Conservation (phyloP, 1,284 basidiomycete species). For the Dichomitus squalens region DNA sequence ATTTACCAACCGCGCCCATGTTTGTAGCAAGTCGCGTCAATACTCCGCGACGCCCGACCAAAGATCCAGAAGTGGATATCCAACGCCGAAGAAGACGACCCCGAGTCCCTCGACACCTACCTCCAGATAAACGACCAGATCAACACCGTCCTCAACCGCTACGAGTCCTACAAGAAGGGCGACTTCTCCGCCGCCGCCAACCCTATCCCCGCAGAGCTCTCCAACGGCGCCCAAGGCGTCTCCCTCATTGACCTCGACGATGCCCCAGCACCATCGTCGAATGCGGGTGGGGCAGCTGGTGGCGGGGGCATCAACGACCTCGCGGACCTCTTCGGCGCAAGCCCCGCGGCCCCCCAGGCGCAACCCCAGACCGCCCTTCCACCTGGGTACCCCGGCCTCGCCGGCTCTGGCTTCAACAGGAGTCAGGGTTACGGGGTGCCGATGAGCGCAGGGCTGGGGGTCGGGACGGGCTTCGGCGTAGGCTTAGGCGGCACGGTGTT, state of each 20-base stretch:
- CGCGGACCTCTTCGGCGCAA: slow-evolving; percentile 43
- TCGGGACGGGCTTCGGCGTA: slow-evolving; percentile 12
- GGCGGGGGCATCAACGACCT: slow-evolving; percentile 52
- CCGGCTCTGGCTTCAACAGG: slow-evolving; percentile 8
- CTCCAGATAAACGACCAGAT: slow-evolving; percentile 98
- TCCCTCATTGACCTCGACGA: slow-evolving; percentile 82
- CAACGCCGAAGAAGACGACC: slow-evolving; percentile 85
- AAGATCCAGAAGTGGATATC: slow-evolving; percentile 98
- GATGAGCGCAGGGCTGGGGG: slow-evolving; percentile 10
- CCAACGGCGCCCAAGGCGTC: slow-evolving; percentile 35
- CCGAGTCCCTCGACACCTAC: slow-evolving; percentile 90
- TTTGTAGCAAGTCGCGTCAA: slow-evolving; percentile 83
- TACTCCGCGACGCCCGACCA: slow-evolving; percentile 85
- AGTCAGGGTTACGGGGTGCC: background rate
- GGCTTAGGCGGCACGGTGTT: slow-evolving; percentile 13
- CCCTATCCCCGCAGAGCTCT: slow-evolving; percentile 61
- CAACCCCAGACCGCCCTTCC: slow-evolving; percentile 4
- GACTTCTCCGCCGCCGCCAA: slow-evolving; percentile 74
- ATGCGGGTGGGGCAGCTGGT: slow-evolving; percentile 9
- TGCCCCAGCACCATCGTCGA: slow-evolving; percentile 27
- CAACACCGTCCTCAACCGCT: slow-evolving; percentile 88
- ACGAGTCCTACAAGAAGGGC: slow-evolving; percentile 90
- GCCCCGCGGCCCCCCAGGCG: slow-evolving; percentile 14
- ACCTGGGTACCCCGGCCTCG: background rate
- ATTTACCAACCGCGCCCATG: slow-evolving; percentile 1